Evolutionary conservation across 139 green algal species (phyloP), one percentile per base, ranked within the genome.

Genomic region (Tetradesmus obliquus): DNA sequence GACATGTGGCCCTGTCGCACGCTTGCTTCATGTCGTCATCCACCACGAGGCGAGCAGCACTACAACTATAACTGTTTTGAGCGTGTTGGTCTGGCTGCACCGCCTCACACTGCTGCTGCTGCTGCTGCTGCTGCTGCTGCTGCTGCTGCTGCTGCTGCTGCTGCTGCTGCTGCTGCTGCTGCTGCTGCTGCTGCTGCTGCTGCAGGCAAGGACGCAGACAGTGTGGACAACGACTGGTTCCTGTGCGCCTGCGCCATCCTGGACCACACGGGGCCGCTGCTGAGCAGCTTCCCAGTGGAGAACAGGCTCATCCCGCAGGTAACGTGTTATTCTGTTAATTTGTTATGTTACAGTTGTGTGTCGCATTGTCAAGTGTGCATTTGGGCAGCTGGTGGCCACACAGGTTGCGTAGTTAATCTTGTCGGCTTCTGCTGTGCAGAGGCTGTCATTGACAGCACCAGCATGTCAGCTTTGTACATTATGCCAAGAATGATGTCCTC

Each of bases 191-290:
- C 5, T 57, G 13, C 24, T 22, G 32, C 17, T 83, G 45, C 66
- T 83, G 22, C 62, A 92, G 96, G 95, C 82, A 99, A 98, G 94
- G 98, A 99, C 85, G 91, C 95, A 19, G 93, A 87, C 15, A 97
- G 98, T 88, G 96, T 99, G 10, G 98, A 99, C 94, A 99, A 98
- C 92, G 98, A 99, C 94, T 99, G 97, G 89, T 99, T 99, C 91
- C 94, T 99, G 81, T 94, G 97, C 76, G 95, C 98, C 1, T 95
- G 99, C 54, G 95, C 96, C 54, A 99, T 99, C 89, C 93, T 96
- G 53, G 96, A 99, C 91, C 98, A 99, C 87, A 95, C 97, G 84
- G 97, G 97, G 0, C 92, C 94, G 1, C 88, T 99, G 22, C 87
- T 90, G 1, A 95, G 93, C 13, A 82, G 22, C 53, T 99, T 99